Evolutionary conservation across 371 early-diverging fungal species (phyloP).

Genomic region (Rhizopus delemar): DNA sequence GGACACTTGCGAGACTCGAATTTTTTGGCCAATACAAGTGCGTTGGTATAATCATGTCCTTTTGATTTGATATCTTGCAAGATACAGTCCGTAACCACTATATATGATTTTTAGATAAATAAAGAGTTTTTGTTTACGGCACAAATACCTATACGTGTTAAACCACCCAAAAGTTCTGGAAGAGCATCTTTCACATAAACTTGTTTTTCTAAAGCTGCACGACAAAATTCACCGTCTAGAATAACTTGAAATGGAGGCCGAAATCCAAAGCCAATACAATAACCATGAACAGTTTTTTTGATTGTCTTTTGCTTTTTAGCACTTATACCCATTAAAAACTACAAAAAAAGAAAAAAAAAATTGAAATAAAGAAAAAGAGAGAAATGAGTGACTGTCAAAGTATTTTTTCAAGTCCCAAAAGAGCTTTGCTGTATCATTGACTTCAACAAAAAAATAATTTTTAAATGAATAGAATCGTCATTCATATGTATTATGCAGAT

Average conservation of each 20-base stretch:
- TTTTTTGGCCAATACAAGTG: constrained; percentile 61
- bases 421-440: too few relatives aligned
- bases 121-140: background rate
- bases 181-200: constrained; percentile 60
- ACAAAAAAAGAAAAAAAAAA: constrained; percentile 14
- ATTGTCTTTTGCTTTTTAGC: constrained; percentile 78
- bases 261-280: constrained; percentile 79
- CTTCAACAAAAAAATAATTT: too few relatives aligned
- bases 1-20: constrained; percentile 81
- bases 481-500: too few relatives aligned
- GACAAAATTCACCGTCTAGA: constrained; percentile 77
- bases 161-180: constrained; percentile 57
- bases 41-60: constrained; percentile 60
- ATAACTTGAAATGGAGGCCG: constrained; percentile 88
- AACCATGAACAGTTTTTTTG: constrained; percentile 77
- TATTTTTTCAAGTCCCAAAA: background rate
- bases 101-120: background rate
- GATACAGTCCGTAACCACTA: constrained; percentile 84
- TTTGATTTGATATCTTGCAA: constrained; percentile 69
- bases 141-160: constrained; percentile 26
- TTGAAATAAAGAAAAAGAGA: background rate
- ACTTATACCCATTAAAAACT: constrained; percentile 58
- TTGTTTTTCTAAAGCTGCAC: constrained; percentile 59
- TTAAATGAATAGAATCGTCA: too few relatives aligned
- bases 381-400: background rate